These are phyloP conservation scores for Nitzschia sp. DNA, from an alignment of 108 stramenopile genomes.

Conservation along the genomic window DNA sequence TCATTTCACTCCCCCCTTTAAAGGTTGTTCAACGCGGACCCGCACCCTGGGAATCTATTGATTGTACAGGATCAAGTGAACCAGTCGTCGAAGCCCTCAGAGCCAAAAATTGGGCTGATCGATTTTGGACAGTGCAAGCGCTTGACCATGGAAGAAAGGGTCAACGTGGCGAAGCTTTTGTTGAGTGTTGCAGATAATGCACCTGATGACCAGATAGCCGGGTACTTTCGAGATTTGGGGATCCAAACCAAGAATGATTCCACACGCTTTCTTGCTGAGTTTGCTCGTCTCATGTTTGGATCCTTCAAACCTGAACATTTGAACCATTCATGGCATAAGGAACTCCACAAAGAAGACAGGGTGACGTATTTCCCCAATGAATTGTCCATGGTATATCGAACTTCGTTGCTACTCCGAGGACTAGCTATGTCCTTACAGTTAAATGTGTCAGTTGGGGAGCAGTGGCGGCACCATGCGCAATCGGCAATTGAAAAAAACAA, in stretches of 20 bases:
- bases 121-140: constrained; percentile 81
- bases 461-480: constrained; percentile 65
- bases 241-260: constrained; percentile 72
- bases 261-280: constrained; percentile 64
- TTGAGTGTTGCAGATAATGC: constrained; percentile 72
- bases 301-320: constrained; percentile 58
- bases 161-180: constrained; percentile 56
- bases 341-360: constrained; percentile 59
- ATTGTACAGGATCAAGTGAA: constrained; percentile 31
- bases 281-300: constrained; percentile 77
- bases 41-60: constrained; percentile 70
- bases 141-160: constrained; percentile 48
- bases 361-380: constrained; percentile 77
- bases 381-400: constrained; percentile 74
- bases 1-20: no score
- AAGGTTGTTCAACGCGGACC: constrained; percentile 68
- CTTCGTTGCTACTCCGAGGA: constrained; percentile 62
- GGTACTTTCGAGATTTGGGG: constrained; percentile 58
- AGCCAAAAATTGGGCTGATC: constrained; percentile 56
- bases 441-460: constrained; percentile 62
- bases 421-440: constrained; percentile 73
- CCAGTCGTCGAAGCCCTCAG: no score
- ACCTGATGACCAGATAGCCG: constrained; percentile 59
- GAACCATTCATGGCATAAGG: constrained; percentile 57
- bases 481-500: background rate